Percentiles rank a stretch among this genome's conserved stretches.
Conservation (phyloP, 441 rosid genomes). For the Jatropha podagrica region DNA sequence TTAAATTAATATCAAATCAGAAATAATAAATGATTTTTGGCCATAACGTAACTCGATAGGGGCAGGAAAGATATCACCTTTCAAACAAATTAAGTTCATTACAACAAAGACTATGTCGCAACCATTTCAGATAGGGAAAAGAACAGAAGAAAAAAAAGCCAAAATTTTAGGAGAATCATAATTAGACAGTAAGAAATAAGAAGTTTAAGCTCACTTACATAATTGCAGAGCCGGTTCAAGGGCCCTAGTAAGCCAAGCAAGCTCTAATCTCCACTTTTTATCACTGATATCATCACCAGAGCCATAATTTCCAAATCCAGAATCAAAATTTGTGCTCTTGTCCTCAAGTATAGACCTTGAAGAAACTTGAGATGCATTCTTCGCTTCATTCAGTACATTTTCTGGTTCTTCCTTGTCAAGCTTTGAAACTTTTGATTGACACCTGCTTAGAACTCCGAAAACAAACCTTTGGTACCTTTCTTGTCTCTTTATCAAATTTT, state of each 20-base stretch:
- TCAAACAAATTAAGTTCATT: not conserved
- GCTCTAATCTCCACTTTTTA: slow-evolving; percentile 66
- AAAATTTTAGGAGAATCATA: not conserved
- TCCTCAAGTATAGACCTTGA: slow-evolving; percentile 32
- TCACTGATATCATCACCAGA: slow-evolving; percentile 52
- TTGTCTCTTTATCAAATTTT: slow-evolving; percentile 34
- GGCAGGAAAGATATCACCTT: not conserved
- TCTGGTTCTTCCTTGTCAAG: slow-evolving; percentile 28
- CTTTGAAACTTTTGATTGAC: slow-evolving; percentile 45
- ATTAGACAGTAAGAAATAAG: slow-evolving; percentile 31
- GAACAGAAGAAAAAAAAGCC: not conserved
- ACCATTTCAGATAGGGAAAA: not conserved
- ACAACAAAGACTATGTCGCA: not conserved
- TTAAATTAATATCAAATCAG: not conserved
- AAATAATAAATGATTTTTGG: not conserved
- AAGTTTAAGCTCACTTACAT: slow-evolving; percentile 67
- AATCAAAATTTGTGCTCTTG: slow-evolving; percentile 16
- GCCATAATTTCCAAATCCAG: slow-evolving; percentile 33
- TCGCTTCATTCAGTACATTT: slow-evolving; percentile 29
- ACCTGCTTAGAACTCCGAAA: slow-evolving; percentile 42
- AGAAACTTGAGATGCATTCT: slow-evolving; percentile 33
- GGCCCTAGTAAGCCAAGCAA: slow-evolving; percentile 78
- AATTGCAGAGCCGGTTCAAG: slow-evolving; percentile 84
- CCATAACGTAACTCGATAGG: not conserved
- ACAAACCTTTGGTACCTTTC: slow-evolving; percentile 37